Percentiles rank a stretch among this genome's conserved stretches.
Evolutionary conservation across 2,329 filamentous ascomycete species (phyloP).

Genomic region (Aspergillus niger): DNA sequence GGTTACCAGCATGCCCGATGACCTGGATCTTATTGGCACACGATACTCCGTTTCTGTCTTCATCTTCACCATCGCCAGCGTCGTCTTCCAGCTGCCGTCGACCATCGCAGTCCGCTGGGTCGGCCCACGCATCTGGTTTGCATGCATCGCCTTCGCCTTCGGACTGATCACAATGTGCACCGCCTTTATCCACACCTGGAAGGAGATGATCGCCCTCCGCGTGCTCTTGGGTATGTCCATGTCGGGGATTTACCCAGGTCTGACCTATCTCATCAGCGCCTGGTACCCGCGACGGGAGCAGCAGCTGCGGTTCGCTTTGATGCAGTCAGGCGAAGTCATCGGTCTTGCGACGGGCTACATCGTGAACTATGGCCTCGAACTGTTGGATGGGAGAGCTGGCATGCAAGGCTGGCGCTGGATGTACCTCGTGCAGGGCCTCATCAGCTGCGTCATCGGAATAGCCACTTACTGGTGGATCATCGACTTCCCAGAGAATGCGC

Average conservation of each 20-base stretch:
- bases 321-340: conserved; percentile 66
- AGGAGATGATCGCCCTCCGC: conserved; percentile 68
- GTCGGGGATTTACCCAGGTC: conserved; percentile 49
- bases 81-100: conserved; percentile 68
- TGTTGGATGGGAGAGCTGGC: conserved; percentile 58
- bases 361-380: conserved; percentile 69
- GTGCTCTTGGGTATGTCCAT: conserved; percentile 67
- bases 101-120: conserved; percentile 67
- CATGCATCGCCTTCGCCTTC: conserved; percentile 61
- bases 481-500: conserved; percentile 66
- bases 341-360: conserved; percentile 67
- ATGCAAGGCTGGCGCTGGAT: conserved; percentile 69
- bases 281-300: conserved; percentile 68
- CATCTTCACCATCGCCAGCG: conserved; percentile 70
- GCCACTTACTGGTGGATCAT: conserved; percentile 70
- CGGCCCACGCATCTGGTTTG: conserved; percentile 66
- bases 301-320: conserved; percentile 65
- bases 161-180: conserved; percentile 68
- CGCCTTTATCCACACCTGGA: conserved; percentile 67
- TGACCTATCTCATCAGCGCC: conserved; percentile 52
- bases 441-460: conserved; percentile 61
- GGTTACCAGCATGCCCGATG: conserved; percentile 67
- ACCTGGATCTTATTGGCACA: conserved; percentile 65
- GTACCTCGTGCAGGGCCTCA: conserved; percentile 66
- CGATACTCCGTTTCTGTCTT: conserved; percentile 71